Evolutionary conservation across 495 filamentous ascomycete genomes (phyloP).

Genomic region (Aspergillus incahuasiensis): DNA sequence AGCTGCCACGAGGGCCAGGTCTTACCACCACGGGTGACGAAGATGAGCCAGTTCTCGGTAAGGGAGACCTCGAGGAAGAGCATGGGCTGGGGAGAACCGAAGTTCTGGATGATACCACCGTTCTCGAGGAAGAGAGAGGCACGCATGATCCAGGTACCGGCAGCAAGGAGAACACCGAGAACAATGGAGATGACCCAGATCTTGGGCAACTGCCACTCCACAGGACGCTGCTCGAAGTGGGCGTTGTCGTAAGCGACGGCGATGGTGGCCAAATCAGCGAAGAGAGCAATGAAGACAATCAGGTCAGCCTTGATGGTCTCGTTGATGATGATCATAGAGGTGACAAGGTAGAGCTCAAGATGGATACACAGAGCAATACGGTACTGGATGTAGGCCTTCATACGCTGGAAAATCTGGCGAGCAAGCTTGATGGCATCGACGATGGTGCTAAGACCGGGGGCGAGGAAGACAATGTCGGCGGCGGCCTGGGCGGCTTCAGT

Average conservation of each 20-base stretch:
- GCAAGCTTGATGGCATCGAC: constrained; percentile 75
- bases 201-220: constrained; percentile 75
- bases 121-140: constrained; percentile 59
- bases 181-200: constrained; percentile 72
- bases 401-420: constrained; percentile 76
- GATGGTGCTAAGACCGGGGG: constrained; percentile 70
- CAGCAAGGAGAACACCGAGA: constrained; percentile 60
- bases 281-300: constrained; percentile 72
- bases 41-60: constrained; percentile 77
- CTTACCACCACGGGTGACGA: constrained; percentile 68
- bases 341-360: constrained; percentile 73
- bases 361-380: constrained; percentile 75
- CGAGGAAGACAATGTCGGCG: constrained; percentile 76
- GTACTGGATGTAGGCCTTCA: constrained; percentile 79
- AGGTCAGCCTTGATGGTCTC: constrained; percentile 63
- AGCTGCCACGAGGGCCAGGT: constrained; percentile 72
- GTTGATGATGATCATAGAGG: constrained; percentile 72
- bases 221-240: constrained; percentile 64
- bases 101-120: constrained; percentile 72
- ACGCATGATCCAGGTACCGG: constrained; percentile 67
- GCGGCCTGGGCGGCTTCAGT: constrained; percentile 73
- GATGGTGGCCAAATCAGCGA: constrained; percentile 73
- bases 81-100: constrained; percentile 64
- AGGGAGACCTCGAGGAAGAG: constrained; percentile 71
- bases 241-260: constrained; percentile 75